A percentile compares a stretch with the other conserved stretches of the same genome.
Evolutionary conservation across 441 rosid species (phyloP).

Genomic region (Euphorbia corollata): DNA sequence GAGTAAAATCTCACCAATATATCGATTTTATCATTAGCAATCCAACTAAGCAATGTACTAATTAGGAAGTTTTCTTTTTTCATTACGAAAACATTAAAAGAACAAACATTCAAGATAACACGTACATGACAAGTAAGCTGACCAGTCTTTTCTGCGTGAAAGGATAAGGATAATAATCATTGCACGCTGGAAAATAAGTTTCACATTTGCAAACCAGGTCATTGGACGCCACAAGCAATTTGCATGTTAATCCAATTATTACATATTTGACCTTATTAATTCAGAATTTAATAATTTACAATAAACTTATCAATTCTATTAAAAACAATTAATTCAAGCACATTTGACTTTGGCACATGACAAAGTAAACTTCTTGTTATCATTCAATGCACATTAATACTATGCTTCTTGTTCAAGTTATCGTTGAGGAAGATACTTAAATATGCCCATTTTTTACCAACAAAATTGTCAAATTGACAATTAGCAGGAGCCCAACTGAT

Average conservation of each 20-base stretch:
- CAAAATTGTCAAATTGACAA: too few species aligned
- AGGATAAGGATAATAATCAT: neutral
- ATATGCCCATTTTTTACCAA: neutral
- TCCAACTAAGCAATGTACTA: too few species aligned
- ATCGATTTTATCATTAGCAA: too few species aligned
- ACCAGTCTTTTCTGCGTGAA: neutral
- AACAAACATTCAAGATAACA: too few species aligned
- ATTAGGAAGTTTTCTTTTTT: too few species aligned
- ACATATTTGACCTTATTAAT: neutral
- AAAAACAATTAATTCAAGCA: neutral
- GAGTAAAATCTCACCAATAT: too few species aligned
- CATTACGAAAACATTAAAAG: too few species aligned
- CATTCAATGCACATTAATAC: neutral
- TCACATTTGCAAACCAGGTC: neutral
- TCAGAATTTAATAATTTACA: too few species aligned
- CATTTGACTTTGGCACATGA: neutral
- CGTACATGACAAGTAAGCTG: too few species aligned
- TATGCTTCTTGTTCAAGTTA: neutral
- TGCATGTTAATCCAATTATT: neutral
- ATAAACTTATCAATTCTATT: neutral
- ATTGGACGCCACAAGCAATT: neutral
- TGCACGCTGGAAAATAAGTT: neutral
- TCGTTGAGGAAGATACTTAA: neutral
- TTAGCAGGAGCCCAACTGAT: too few species aligned
- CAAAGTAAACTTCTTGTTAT: neutral